phyloP scores from a whole-genome alignment of 208 protist species.

The Strigomonas galati region DNA sequence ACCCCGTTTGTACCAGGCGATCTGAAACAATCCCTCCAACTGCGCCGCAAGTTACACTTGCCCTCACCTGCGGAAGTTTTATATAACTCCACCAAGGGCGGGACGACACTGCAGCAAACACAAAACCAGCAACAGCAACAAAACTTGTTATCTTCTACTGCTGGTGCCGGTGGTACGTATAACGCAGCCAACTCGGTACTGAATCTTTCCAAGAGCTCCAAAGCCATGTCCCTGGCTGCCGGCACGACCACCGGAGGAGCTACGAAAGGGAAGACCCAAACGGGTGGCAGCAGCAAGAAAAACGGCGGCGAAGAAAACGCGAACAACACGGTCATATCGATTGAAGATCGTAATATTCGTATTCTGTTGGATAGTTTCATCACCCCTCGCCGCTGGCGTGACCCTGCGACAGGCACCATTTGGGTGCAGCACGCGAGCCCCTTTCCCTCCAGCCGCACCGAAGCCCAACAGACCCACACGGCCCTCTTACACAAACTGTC shows the following conservation, averaged over 20 bases:
- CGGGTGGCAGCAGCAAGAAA: neutral
- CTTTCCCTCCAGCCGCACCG: conserved; percentile 60
- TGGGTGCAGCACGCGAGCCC: conserved; percentile 88
- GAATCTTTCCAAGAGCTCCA: too few relatives aligned
- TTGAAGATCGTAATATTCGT: conserved; percentile 76
- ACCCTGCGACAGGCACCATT: conserved; percentile 37
- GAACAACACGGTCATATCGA: neutral
- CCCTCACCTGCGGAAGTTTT: conserved; percentile 17
- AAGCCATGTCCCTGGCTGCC: too few relatives aligned
- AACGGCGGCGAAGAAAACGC: neutral
- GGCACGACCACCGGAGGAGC: neutral
- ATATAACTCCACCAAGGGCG: neutral
- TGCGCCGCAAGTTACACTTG: conserved; percentile 46
- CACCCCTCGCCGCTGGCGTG: conserved; percentile 68
- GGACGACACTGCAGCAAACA: too few relatives aligned
- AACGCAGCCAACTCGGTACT: too few relatives aligned
- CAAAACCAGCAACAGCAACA: conserved; percentile 2
- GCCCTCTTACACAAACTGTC: conserved; percentile 34
- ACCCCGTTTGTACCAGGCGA: conserved; percentile 67
- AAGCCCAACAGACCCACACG: conserved; percentile 60
- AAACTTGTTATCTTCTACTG: neutral
- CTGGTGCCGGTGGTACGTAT: too few relatives aligned
- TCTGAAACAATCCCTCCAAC: conserved; percentile 49
- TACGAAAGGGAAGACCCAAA: neutral
- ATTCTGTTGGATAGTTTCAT: conserved; percentile 84